Base-by-base conservation (phyloP, 257 asterid species). In the Solanum bulbocastanum region DNA sequence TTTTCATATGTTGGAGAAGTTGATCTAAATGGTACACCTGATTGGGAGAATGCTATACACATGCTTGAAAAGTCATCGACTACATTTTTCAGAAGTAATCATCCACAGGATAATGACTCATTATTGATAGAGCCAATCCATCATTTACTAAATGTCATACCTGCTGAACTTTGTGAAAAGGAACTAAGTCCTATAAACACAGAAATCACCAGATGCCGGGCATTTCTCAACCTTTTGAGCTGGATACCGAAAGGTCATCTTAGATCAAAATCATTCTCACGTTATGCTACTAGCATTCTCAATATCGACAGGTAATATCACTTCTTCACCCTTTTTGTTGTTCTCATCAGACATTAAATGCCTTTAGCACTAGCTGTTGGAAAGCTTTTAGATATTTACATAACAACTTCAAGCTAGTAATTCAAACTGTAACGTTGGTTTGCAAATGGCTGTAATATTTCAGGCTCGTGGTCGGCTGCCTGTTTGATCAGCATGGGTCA, bases 181-280 rank as follows among this genome's bases (percentile, higher is more conserved):
- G 92, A 91, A 88, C 83, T 60, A 36, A 60, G 75, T 87, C 86
- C 89, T 16, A 87, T 74, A 76, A 86, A 86, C 88, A 86, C 71
- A 49, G 93, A 90, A 86, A 90, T 93, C 89, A 89, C 91, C 56
- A 89, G 86, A 86, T 95, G 97, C 84, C 92, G 79, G 86, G 84
- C 83, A 87, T 91, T 96, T 90, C 94, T 97, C 83, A 89, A 88
- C 76, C 91, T 95, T 89, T 87, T 96, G 90, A 92, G 91, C 90
- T 90, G 91, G 94, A 91, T 97, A 93, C 99, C 99, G 68, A 94
- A 95, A 91, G 98, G 92, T 62, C 90, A 87, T 93, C 84, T 94
- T 33, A 92, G 93, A 89, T 91, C 90, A 87, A 94, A 91, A 91
- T 94, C 97, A 15, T 92, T 94, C 68, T 90, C 91, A 83, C 81